Percentiles rank a stretch among this genome's conserved stretches.
Evolutionary conservation across 2,329 filamentous ascomycete species (phyloP).

Genomic region (Dactylellina leptospora): DNA sequence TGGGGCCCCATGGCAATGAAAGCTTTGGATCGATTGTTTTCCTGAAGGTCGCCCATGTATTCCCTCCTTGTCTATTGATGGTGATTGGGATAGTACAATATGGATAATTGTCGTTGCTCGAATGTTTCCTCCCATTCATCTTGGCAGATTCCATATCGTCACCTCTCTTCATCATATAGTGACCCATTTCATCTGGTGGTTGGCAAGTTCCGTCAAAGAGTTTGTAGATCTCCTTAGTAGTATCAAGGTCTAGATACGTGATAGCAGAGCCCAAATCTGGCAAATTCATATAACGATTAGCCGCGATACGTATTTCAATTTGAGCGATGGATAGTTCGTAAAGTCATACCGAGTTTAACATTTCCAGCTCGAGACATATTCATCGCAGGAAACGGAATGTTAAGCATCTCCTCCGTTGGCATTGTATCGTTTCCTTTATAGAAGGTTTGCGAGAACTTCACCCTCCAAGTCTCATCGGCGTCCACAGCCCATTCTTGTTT

Average conservation of each 20-base stretch:
- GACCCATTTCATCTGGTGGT: too few relatives aligned
- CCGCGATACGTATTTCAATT: not conserved
- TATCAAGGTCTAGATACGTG: constrained; percentile 32
- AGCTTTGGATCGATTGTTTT: not conserved
- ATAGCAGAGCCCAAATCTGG: constrained; percentile 26
- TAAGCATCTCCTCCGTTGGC: not conserved
- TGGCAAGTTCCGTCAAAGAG: constrained; percentile 35
- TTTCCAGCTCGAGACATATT: constrained; percentile 19
- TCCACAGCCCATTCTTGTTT: constrained; percentile 15
- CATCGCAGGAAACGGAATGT: constrained; percentile 12
- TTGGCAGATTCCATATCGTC: too few relatives aligned
- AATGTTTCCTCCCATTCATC: too few relatives aligned
- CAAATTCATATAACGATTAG: not conserved
- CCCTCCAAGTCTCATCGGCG: constrained; percentile 29
- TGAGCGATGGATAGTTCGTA: not conserved
- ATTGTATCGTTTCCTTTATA: not conserved
- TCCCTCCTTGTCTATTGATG: not conserved
- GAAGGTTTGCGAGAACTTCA: constrained; percentile 18
- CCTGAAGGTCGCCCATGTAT: not conserved
- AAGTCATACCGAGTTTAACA: constrained; percentile 29
- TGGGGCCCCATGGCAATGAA: constrained; percentile 32
- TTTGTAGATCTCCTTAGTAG: constrained; percentile 26
- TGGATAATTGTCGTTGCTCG: not conserved
- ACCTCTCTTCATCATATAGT: too few relatives aligned
- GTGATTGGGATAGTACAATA: constrained; percentile 32